phyloP scores from a whole-genome alignment of 1,284 basidiomycete species.

The Fistulina hepatica region DNA sequence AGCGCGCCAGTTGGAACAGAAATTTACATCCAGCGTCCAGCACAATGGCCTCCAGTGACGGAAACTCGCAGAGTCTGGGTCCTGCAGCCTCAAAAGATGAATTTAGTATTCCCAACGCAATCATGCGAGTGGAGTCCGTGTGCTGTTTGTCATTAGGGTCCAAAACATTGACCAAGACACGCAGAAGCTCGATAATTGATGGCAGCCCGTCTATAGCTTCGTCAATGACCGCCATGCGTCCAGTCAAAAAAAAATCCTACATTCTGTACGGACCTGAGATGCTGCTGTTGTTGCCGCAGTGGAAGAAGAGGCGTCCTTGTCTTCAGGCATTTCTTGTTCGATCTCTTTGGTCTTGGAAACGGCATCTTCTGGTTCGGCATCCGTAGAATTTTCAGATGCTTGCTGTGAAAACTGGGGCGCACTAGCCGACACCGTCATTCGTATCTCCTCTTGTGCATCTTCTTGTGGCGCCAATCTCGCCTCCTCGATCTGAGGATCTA shows the following conservation, averaged over 20 bases:
- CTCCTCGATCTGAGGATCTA: slow-evolving; percentile 62
- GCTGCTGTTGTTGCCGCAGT: slow-evolving; percentile 15
- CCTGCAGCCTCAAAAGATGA: slow-evolving; percentile 86
- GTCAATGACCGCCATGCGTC: slow-evolving; percentile 10
- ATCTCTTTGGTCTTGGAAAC: slow-evolving; percentile 7
- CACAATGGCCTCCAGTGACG: slow-evolving; percentile 62
- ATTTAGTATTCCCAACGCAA: slow-evolving; percentile 82
- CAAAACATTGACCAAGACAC: slow-evolving; percentile 90
- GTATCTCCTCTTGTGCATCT: slow-evolving; percentile 45
- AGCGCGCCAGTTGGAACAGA: slow-evolving; percentile 88
- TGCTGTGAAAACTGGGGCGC: slow-evolving; percentile 1
- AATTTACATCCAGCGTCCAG: slow-evolving; percentile 92
- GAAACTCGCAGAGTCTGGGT: slow-evolving; percentile 59
- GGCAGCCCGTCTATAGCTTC: slow-evolving; percentile 69
- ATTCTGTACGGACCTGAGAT: slow-evolving; percentile 27
- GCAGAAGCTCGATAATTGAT: slow-evolving; percentile 86
- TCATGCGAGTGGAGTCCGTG: slow-evolving; percentile 91
- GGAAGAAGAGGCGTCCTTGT: slow-evolving; percentile 8
- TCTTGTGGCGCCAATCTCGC: slow-evolving; percentile 40
- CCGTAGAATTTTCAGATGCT: slow-evolving; percentile 8
- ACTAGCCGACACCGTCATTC: slow-evolving; percentile 42
- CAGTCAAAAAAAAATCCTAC: slow-evolving; percentile 24
- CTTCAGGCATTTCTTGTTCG: slow-evolving; percentile 12
- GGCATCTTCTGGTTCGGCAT: slow-evolving; percentile 15
- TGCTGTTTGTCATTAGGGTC: slow-evolving; percentile 93